These are phyloP conservation scores for Skeletonema tropicum DNA, from an alignment of 108 stramenopile genomes.

Conservation along the genomic window DNA sequence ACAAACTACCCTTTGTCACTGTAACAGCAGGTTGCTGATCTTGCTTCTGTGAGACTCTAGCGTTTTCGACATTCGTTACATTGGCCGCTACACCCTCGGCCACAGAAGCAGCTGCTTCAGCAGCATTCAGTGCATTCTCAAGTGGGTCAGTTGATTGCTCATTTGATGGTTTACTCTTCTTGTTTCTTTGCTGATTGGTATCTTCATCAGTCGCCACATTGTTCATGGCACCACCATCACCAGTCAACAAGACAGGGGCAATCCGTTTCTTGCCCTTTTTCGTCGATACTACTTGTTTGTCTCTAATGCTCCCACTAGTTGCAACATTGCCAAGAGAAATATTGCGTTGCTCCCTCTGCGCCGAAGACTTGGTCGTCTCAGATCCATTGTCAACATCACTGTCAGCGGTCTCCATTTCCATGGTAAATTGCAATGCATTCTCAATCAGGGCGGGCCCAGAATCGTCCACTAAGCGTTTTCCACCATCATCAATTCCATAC, in stretches of 20 bases:
- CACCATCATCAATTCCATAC: slow-evolving; percentile 80
- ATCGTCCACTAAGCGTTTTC: slow-evolving; percentile 69
- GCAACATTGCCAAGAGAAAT: slow-evolving; percentile 1
- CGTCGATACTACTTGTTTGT: slow-evolving; percentile 30
- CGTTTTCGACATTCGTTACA: slow-evolving; percentile 14
- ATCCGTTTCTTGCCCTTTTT: slow-evolving; percentile 72
- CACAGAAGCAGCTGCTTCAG: slow-evolving; percentile 49
- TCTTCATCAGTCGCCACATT: slow-evolving; percentile 29
- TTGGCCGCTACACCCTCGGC: slow-evolving; percentile 20
- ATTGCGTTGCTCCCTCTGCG: background rate
- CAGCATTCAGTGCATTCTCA: slow-evolving; percentile 63
- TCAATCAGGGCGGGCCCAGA: slow-evolving; percentile 80
- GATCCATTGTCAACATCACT: slow-evolving; percentile 18
- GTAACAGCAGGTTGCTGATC: background rate
- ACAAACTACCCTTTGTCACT: background rate
- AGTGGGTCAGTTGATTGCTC: slow-evolving; percentile 48
- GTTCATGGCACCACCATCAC: slow-evolving; percentile 11
- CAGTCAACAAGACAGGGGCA: slow-evolving; percentile 58
- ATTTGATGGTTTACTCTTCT: slow-evolving; percentile 19
- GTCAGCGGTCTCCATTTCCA: slow-evolving; percentile 59
- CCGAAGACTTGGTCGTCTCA: background rate
- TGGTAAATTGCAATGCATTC: slow-evolving; percentile 76
- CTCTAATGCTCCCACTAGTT: slow-evolving; percentile 5
- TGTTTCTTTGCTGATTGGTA: slow-evolving; percentile 27
- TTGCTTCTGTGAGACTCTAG: background rate